phyloP scores from a whole-genome alignment of 2,329 filamentous ascomycete species.

The Fusarium marasasianum region DNA sequence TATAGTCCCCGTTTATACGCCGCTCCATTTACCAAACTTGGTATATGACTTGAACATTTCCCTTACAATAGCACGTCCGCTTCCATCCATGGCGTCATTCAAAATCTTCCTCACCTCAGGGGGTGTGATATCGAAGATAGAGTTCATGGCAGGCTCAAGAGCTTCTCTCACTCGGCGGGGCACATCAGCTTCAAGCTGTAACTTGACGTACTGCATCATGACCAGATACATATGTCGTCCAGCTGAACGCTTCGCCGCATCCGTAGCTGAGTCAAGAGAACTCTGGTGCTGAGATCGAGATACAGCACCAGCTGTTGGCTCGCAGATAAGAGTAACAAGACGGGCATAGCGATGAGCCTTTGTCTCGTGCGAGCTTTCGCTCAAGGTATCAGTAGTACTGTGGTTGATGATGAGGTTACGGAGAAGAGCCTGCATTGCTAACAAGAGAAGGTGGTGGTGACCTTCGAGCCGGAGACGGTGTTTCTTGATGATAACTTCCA shows the following conservation, averaged over 20 bases:
- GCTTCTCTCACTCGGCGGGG: slow-evolving; percentile 61
- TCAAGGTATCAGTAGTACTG: slow-evolving; percentile 25
- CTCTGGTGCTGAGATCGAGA: slow-evolving; percentile 56
- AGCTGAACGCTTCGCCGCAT: slow-evolving; percentile 68
- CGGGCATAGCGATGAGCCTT: slow-evolving; percentile 64
- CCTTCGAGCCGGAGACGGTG: slow-evolving; percentile 70
- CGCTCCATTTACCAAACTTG: slow-evolving; percentile 72
- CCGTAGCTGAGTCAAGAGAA: slow-evolving; percentile 67
- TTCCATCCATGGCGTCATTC: slow-evolving; percentile 68
- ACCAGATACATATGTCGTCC: slow-evolving; percentile 70
- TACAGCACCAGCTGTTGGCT: slow-evolving; percentile 66
- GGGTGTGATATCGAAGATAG: slow-evolving; percentile 67
- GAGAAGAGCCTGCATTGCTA: slow-evolving; percentile 65
- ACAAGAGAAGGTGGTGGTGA: slow-evolving; percentile 67
- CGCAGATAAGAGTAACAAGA: slow-evolving; percentile 67
- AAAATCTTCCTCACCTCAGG: slow-evolving; percentile 64
- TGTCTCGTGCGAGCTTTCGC: slow-evolving; percentile 47
- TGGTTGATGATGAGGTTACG: slow-evolving; percentile 57
- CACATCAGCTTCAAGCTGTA: slow-evolving; percentile 67
- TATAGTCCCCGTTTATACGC: slow-evolving; percentile 53
- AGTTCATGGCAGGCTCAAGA: slow-evolving; percentile 66
- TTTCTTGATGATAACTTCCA: slow-evolving; percentile 66
- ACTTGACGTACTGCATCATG: slow-evolving; percentile 67
- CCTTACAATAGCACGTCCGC: slow-evolving; percentile 66
- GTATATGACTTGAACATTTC: slow-evolving; percentile 68